Conservation (phyloP, 2,329 filamentous ascomycete species). For the Penicillium psychrosexuale region DNA sequence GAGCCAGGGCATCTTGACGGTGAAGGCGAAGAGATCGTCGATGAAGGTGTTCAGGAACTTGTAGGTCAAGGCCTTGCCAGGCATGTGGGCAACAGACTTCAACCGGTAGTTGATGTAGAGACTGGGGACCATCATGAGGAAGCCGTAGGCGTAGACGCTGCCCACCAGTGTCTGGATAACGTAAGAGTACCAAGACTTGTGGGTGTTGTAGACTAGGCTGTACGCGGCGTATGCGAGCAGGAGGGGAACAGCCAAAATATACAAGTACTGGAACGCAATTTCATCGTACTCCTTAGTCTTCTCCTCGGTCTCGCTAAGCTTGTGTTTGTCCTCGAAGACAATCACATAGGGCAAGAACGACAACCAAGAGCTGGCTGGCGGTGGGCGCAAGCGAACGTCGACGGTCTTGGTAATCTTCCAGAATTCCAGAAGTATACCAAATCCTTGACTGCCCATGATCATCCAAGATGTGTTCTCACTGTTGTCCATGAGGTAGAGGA, state of each 20-base stretch:
- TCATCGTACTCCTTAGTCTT: conserved; percentile 98
- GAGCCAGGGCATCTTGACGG: conserved; percentile 97
- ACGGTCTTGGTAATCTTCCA: conserved; percentile 99
- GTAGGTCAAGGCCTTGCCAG: conserved; percentile 92
- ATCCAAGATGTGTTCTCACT: conserved; percentile 98
- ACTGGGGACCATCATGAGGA: conserved; percentile 97
- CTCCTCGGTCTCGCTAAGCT: conserved; percentile 89
- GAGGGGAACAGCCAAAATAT: conserved; percentile 84
- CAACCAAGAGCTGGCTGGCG: conserved; percentile 64
- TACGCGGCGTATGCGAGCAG: conserved; percentile 86
- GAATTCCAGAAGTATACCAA: conserved; percentile 72
- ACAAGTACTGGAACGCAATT: conserved; percentile 97
- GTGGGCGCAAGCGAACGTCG: conserved; percentile 74
- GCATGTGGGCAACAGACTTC: conserved; percentile 92
- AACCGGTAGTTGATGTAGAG: conserved; percentile 99
- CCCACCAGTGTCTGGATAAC: conserved; percentile 92
- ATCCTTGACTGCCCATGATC: conserved; percentile 89
- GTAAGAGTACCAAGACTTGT: conserved; percentile 98
- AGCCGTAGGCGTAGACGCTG: conserved; percentile 95
- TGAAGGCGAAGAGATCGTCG: conserved; percentile 97
- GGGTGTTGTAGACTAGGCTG: conserved; percentile 84
- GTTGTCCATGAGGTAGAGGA: conserved; percentile 95
- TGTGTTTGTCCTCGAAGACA: conserved; percentile 92
- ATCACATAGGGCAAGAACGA: conserved; percentile 76
- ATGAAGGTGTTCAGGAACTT: conserved; percentile 99